phyloP scores from a whole-genome alignment of 2,329 filamentous ascomycete species.

The Shiraia bambusicola region DNA sequence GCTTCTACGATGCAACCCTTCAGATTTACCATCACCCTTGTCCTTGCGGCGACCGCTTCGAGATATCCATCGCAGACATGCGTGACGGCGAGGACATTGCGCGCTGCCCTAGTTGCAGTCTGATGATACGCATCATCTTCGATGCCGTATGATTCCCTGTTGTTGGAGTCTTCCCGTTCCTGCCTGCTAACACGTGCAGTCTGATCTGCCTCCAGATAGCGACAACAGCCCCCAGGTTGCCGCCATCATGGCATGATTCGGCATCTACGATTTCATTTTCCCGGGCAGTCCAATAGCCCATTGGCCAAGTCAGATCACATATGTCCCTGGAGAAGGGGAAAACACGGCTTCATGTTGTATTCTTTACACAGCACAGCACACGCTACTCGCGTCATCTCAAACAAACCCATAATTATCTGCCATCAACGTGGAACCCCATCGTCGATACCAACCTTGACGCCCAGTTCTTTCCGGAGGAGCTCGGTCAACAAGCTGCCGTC shows the following conservation, averaged over 20 bases:
- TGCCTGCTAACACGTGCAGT: conserved; percentile 14
- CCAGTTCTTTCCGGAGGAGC: conserved; percentile 74
- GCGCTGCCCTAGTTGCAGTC: conserved; percentile 94
- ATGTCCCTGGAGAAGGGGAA: background rate
- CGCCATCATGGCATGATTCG: conserved; percentile 28
- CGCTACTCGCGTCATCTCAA: background rate
- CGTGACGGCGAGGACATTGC: conserved; percentile 89
- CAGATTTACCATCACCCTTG: conserved; percentile 96
- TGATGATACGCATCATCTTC: conserved; percentile 95
- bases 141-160: conserved; percentile 63
- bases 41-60: conserved; percentile 94
- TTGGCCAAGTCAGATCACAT: background rate
- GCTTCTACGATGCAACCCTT: conserved; percentile 86
- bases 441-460: conserved; percentile 54
- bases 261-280: background rate
- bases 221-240: conserved; percentile 24
- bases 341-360: background rate
- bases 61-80: conserved; percentile 82
- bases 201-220: conserved; percentile 34
- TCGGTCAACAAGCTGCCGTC: conserved; percentile 76
- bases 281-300: background rate
- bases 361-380: conserved; percentile 1
- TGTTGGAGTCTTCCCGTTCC: background rate
- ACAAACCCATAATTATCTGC: too few species aligned
- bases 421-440: conserved; percentile 34